Base-by-base conservation (phyloP, 1,139 yeast species). In the Spencermartinsiella ligniputridi region DNA sequence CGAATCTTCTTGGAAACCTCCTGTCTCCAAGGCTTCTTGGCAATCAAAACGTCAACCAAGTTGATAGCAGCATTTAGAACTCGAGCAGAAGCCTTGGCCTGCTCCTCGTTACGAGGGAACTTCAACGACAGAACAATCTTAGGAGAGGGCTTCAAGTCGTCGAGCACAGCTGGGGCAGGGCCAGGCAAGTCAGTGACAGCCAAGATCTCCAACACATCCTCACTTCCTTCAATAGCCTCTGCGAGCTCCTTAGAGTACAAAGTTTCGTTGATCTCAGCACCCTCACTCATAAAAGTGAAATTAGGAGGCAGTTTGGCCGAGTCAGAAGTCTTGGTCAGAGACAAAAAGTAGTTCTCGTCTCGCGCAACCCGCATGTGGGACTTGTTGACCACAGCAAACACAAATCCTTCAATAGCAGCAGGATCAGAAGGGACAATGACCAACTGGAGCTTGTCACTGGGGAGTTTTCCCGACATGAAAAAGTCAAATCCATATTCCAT, bases 201-300 rank as follows among this genome's bases (percentile, higher is more conserved):
- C 54, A 92, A 63, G 59, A 64, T 83, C 58, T 80, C 79, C 57
- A 90, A 68, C 44, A 77, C 68, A 8, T 72, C 63, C 37, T 79
- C 78, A 46, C 83, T 69, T 46, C 72, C 71, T 12, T 62, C 56
- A 51, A 85, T 63, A 25, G 78, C 70, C 46, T 75, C 75, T 32
- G 72, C 65, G 37, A 79, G 67, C 47, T 73, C 76, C 47, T 79
- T 72, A 41, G 79, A 72, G 52, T 75, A 72, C 47, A 84, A 68
- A 52, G 78, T 71, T 5, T 81, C 88, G 56, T 83, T 88, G 66
- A 87, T 73, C 63, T 90, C 97, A 50, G 80, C 76, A 47, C 79
- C 79, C 71, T 92, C 98, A 57, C 87, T 75, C 98, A 92, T 90
- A 68, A 80, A 87, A 18, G 89, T 96, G 62, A 76, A 84, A 41